phyloP scores from a whole-genome alignment of 2,329 filamentous ascomycete species.

The Stachybotrys echinatus region DNA sequence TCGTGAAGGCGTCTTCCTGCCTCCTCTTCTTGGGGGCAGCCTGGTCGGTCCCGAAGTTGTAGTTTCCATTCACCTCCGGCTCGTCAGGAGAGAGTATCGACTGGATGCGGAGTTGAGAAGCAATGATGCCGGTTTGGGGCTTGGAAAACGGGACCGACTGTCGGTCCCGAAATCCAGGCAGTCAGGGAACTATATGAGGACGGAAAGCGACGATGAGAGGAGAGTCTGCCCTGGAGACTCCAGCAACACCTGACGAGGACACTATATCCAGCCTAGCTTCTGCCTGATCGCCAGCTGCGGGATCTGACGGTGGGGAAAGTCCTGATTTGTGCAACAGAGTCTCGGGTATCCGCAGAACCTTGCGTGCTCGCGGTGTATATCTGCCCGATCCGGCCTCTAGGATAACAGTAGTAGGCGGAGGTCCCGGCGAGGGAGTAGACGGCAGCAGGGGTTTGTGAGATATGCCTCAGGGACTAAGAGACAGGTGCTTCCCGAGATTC shows the following conservation, averaged over 20 bases:
- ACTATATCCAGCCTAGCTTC: neutral
- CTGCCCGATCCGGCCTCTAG: too few relatives aligned
- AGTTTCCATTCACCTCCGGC: constrained; percentile 31
- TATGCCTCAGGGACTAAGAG: too few relatives aligned
- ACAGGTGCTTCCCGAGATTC: too few relatives aligned
- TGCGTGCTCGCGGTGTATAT: too few relatives aligned
- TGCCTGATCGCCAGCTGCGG: neutral
- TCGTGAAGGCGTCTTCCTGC: constrained; percentile 9
- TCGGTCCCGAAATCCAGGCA: neutral
- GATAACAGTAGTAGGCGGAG: too few relatives aligned
- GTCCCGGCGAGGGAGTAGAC: too few relatives aligned
- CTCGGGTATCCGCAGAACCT: too few relatives aligned
- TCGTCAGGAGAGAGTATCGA: constrained; percentile 44
- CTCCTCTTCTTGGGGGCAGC: constrained; percentile 12
- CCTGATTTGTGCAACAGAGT: too few relatives aligned
- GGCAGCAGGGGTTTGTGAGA: too few relatives aligned
- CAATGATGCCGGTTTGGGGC: constrained; percentile 43
- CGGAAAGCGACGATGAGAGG: neutral
- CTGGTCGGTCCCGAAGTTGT: constrained; percentile 11
- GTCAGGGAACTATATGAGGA: neutral
- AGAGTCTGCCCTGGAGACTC: neutral
- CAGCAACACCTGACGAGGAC: neutral
- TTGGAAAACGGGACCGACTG: constrained; percentile 9
- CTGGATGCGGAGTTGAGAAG: constrained; percentile 44
- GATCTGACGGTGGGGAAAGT: neutral